Base-by-base conservation (phyloP, 257 asterid genomes). In the Solanum etuberosum region DNA sequence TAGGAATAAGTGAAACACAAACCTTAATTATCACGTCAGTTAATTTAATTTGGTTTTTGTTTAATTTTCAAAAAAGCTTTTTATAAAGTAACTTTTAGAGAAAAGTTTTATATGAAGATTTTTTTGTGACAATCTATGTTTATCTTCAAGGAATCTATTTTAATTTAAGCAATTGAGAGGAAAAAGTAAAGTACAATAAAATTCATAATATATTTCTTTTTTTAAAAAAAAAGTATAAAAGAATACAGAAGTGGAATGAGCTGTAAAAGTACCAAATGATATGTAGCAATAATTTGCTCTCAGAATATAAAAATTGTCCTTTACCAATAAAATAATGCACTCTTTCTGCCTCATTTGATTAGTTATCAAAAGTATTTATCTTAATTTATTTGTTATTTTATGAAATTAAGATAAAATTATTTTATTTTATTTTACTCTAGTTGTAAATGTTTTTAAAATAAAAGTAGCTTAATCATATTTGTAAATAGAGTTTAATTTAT, bases 181-280 rank as follows among this genome's bases (percentile, higher is more conserved):
- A 67, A 54, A 23, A 65, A 67, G 20, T 27, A 27, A 27, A n/a
- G n/a, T n/a, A 67, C 9, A 67, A 27, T 12, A 9, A 27, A 25
- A 25, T n/a, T 65, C 34, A 25, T 10, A 65, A 1, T 25, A 4
- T 48, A 5, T 38, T 18, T 54, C 8, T 54, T 18, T 54, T 18
- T 46, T 0, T 0, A 0, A 2, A 4, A 71, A 72, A 34, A n/a
- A 31, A 15, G 1, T 7, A 10, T 20, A 4, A 35, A 16, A 72
- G 27, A 2, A 3, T 9, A 3, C 51, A 21, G 12, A 35, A 46
- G 65, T 80, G 65, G 85, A 46, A 80, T 80, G 67, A 29, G 67
- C 29, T 46, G 42, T 46, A 43, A 35, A 10, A 80, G 29, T 29
- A 29, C 18, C 84, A 9, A 80, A 80, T 29, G 10, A 80, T 46